Evolutionary conservation across 2,329 filamentous ascomycete species (phyloP), one percentile per base, ranked within the genome.

Genomic region (Fusarium tupiense): DNA sequence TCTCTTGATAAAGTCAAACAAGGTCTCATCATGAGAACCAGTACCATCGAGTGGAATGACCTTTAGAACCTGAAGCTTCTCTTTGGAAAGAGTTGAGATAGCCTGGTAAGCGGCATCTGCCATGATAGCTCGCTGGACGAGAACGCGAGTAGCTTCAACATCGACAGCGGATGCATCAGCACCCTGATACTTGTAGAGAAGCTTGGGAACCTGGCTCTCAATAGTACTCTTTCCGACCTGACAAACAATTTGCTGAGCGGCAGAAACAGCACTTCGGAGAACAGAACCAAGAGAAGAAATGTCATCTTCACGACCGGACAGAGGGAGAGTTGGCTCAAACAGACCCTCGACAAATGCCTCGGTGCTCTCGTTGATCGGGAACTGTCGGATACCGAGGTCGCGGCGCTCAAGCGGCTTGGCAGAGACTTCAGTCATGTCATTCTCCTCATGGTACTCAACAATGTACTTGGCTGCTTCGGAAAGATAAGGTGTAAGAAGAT

Each of bases 1-100:
- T 10, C 60, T 75, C 31, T 33, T 76, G 35, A 72, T 43, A 19
- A 66, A 75, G 47, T 76, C 72, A 17, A 75, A 69, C 10, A 77
- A 22, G 19, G 8, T 38, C 20, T 75, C 72, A 1, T 22, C 33
- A 3, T 60, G 31, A 19, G 46, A 12, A 3, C 19, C 44, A 13
- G 11, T 33, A 2, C 12, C 12, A 16, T 65, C 43, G 10, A 67
- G 46, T 14, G 65, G 62, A 11, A 73, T 50, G 14, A 73, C 29
- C 24, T 61, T 69, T 1, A 75, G 24, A 29, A 11, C 24, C 3
- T 61, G 24, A 3, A 76, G 53, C 31, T 72, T 72, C 8, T 64
- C 24, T 11, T 54, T 20, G 2, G 67, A 37, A 37, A 75, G 50
- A 12, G 31, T 49, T n/a, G 49, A 47, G 20, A 76, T n/a, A 2